Conservation (phyloP, 257 asterid species). For the Apocynum venetum region DNA sequence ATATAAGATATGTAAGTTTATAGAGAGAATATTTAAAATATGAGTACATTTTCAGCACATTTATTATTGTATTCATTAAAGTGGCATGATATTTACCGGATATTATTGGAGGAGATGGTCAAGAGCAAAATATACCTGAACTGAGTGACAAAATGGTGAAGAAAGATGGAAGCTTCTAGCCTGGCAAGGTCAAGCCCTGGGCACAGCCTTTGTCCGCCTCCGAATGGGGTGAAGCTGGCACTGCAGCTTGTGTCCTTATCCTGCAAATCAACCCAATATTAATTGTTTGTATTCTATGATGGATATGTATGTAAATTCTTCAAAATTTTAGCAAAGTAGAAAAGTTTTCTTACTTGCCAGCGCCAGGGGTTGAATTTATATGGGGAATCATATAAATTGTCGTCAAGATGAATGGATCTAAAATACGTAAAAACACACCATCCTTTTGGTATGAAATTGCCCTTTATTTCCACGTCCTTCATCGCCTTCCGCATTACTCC, state of each 20-base stretch:
- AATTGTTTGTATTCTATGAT: too few species aligned
- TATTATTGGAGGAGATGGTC: not conserved
- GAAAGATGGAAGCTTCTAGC: conserved; percentile 90
- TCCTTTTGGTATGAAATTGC: conserved; percentile 70
- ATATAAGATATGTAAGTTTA: too few species aligned
- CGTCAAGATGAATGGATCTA: conserved; percentile 87
- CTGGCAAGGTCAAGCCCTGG: conserved; percentile 95
- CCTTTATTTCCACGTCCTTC: conserved; percentile 83
- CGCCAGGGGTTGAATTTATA: conserved; percentile 85
- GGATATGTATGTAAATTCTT: too few species aligned
- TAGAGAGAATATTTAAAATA: too few species aligned
- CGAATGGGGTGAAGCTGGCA: conserved; percentile 77
- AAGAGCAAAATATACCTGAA: conserved; percentile 39
- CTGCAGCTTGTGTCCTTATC: conserved; percentile 41
- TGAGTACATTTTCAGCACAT: too few species aligned
- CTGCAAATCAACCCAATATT: conserved; percentile 20
- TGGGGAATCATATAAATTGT: conserved; percentile 54
- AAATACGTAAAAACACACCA: conserved; percentile 79
- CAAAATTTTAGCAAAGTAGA: too few species aligned
- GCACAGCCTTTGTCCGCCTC: conserved; percentile 92
- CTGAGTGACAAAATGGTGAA: conserved; percentile 80
- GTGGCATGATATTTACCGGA: too few species aligned
- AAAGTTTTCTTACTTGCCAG: conserved; percentile 70
- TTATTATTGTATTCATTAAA: too few species aligned
- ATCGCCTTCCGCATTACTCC: conserved; percentile 90